Percentiles rank a stretch among this genome's conserved stretches.
Conservation (phyloP, 179 eudicot species). For the Silene vulgaris region DNA sequence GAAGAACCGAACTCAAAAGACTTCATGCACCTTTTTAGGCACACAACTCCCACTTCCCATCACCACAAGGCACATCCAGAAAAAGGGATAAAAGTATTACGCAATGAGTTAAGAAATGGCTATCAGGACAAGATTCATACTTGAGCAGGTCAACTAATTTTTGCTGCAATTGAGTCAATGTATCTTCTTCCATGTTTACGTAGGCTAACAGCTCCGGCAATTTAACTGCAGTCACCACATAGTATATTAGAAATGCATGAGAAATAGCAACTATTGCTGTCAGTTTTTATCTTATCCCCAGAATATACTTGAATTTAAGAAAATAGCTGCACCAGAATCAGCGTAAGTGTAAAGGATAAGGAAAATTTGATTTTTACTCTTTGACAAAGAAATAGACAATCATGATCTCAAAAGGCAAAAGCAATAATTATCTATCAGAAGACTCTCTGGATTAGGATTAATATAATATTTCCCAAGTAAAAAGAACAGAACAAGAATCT, state of each 20-base stretch:
- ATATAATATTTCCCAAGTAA: constrained; percentile 5
- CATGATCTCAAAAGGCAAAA: too few relatives aligned
- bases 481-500: neutral
- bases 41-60: constrained; percentile 1
- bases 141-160: constrained; percentile 76
- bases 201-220: constrained; percentile 75
- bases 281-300: neutral
- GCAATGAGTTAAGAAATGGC: neutral
- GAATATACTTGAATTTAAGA: neutral
- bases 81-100: neutral
- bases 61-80: neutral
- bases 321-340: neutral
- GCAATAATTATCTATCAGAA: neutral
- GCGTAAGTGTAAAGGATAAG: neutral
- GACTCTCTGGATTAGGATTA: neutral
- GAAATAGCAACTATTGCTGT: neutral
- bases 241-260: constrained; percentile 8
- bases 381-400: neutral
- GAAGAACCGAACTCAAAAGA: neutral
- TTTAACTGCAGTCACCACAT: constrained; percentile 60
- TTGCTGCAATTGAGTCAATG: constrained; percentile 61
- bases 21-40: neutral
- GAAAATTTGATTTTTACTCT: neutral
- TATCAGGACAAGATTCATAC: constrained; percentile 35
- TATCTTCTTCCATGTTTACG: constrained; percentile 75